Percentiles rank a stretch among this genome's conserved stretches.
These are phyloP conservation scores for Fusarium praegraminearum DNA, from an alignment of 2,329 filamentous ascomycete genomes.

Conservation along the genomic window DNA sequence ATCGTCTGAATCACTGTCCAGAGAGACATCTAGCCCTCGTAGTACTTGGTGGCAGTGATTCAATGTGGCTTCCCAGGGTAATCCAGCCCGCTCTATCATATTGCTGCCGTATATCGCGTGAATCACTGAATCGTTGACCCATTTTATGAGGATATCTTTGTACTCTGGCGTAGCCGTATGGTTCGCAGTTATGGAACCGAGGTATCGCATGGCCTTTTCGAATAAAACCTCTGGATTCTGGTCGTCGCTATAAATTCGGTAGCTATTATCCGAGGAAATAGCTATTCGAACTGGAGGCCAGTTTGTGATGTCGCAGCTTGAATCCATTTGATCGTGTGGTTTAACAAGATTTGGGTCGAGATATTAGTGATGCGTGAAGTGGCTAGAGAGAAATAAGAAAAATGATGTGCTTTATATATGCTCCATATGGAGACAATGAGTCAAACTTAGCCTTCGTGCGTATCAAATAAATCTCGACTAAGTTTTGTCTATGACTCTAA, in stretches of 20 bases:
- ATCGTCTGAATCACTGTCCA: not conserved
- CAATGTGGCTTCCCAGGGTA: conserved; percentile 30
- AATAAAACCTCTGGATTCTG: conserved; percentile 29
- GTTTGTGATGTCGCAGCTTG: not conserved
- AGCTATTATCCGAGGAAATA: conserved; percentile 11
- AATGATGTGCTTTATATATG: not conserved
- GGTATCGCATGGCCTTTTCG: conserved; percentile 14
- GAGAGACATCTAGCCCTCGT: not conserved
- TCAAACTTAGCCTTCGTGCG: not conserved
- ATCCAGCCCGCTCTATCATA: conserved; percentile 41
- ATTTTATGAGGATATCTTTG: conserved; percentile 16
- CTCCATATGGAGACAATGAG: not conserved
- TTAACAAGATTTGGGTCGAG: not conserved
- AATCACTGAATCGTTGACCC: conserved; percentile 30
- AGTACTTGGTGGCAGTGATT: conserved; percentile 36
- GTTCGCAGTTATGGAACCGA: not conserved
- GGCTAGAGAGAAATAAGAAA: not conserved
- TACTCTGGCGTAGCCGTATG: not conserved
- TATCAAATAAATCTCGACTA: not conserved
- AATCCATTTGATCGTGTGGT: not conserved
- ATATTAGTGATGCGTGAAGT: not conserved
- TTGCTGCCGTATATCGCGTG: conserved; percentile 47
- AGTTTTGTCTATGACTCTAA: not conserved
- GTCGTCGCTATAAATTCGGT: conserved; percentile 11
- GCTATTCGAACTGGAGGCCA: conserved; percentile 5